These are phyloP conservation scores for Puccinia coronata DNA, from an alignment of 1,284 basidiomycete species.

Conservation along the genomic window DNA sequence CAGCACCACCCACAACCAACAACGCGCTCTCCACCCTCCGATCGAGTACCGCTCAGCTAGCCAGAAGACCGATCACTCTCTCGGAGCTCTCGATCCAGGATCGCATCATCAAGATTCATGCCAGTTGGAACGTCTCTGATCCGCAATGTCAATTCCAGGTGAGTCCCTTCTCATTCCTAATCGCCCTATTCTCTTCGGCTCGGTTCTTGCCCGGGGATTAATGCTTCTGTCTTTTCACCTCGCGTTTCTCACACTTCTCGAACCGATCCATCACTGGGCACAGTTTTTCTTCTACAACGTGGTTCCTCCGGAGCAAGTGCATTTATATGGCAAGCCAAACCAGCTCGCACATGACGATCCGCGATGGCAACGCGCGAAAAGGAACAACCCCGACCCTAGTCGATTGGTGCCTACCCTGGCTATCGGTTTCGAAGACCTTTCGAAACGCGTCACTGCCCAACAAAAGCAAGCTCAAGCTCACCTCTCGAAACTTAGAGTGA, in stretches of 20 bases:
- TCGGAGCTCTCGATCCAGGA: conserved; percentile 42
- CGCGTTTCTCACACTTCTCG: no score
- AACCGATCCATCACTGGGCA: background rate
- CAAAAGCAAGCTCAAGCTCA: conserved; percentile 35
- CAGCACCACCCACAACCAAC: conserved; percentile 19
- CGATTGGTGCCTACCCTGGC: conserved; percentile 40
- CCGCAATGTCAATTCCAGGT: conserved; percentile 46
- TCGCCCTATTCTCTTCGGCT: background rate
- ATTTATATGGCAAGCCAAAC: conserved; percentile 37
- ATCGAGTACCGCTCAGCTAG: conserved; percentile 25
- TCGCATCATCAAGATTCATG: conserved; percentile 30
- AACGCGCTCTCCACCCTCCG: conserved; percentile 9
- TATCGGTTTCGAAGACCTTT: conserved; percentile 42
- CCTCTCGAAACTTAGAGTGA: conserved; percentile 27
- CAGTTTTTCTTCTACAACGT: conserved; percentile 47
- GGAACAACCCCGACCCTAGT: conserved; percentile 41
- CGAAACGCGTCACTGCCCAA: conserved; percentile 24
- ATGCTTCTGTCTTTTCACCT: no score
- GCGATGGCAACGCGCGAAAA: conserved; percentile 22
- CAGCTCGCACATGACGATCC: conserved; percentile 27
- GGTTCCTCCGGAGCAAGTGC: conserved; percentile 40
- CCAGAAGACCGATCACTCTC: conserved; percentile 26
- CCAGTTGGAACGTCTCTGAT: conserved; percentile 36
- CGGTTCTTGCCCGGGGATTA: background rate
- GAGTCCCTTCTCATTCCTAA: background rate